phyloP scores from a whole-genome alignment of 257 asterid genomes.

The Prunella vulgaris region DNA sequence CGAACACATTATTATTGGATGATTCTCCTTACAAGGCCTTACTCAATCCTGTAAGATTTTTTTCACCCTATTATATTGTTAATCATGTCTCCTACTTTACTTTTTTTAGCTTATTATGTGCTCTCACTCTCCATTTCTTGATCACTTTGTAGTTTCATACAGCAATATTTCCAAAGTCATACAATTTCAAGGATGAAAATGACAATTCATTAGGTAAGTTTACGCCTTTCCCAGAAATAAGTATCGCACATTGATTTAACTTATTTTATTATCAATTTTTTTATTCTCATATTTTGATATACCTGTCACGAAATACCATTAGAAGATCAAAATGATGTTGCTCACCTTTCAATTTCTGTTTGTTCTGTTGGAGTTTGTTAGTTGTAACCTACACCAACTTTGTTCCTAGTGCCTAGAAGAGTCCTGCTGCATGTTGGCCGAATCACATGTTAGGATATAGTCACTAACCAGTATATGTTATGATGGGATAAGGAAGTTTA shows the following conservation, averaged over 20 bases:
- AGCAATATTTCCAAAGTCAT: conserved; percentile 69
- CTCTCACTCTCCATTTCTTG: conserved; percentile 12
- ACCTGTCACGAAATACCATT: neutral
- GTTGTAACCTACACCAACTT: neutral
- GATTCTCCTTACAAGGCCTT: conserved; percentile 99
- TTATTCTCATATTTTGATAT: neutral
- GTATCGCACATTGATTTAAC: neutral
- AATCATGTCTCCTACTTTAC: neutral
- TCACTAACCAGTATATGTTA: neutral
- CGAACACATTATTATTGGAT: conserved; percentile 78
- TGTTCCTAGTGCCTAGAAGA: neutral
- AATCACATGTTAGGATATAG: too few species aligned
- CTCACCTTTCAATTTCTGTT: neutral
- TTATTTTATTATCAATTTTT: neutral
- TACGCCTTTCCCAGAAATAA: conserved; percentile 8
- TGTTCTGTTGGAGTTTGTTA: neutral
- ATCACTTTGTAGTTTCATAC: conserved; percentile 53
- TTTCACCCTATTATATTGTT: neutral
- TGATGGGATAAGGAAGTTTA: neutral
- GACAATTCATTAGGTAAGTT: conserved; percentile 71
- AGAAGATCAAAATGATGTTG: neutral
- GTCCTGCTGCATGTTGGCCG: neutral
- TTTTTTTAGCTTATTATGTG: neutral
- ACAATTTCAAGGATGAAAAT: conserved; percentile 30
- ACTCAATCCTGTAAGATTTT: conserved; percentile 76